Evolutionary conservation across 2,329 filamentous ascomycete species (phyloP), one percentile per base, ranked within the genome.

Genomic region (Fusarium citri): DNA sequence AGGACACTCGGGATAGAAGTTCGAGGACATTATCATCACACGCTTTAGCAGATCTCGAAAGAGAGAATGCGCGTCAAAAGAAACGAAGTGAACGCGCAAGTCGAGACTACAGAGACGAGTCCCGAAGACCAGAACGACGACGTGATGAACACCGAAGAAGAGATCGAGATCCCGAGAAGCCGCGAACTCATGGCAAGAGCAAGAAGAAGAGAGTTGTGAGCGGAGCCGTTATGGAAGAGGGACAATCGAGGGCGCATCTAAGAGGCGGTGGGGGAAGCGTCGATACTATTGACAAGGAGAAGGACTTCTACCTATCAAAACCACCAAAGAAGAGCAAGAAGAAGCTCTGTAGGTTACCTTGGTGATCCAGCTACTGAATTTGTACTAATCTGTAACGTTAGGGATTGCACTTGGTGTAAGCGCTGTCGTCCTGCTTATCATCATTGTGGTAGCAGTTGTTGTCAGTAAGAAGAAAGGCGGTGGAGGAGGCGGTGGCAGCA

Each of bases 191-290:
- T 16, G 76, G 76, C 55, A 80, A 80, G 51, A 78, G 78, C 43
- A 85, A 84, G 69, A 88, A 88, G 75, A 85, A 84, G 59, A 83
- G 91, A 65, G 83, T 92, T n/a, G 89, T 91, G 22, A 93, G 91
- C 67, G 91, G 91, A 22, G 89, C 89, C 0, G 80, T 91, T 20
- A 81, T 92, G 71, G 91, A 93, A 74, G 91, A 93, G 77, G 91
- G 91, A 1, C 79, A 82, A n/a, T 79, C 79, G 9, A 76, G 71
- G 22, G 78, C 79, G 8, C 78, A 77, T 4, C 55, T 86, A 8
- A 78, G 85, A 64, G 85, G 85, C 8, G 84, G 84, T 6, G 59
- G 75, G 16, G 78, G 78, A 71, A 80, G 78, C 53, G 76, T 78
- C 4, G 75, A 86, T 74, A 82, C 85, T 74, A 78, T 82, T 75